phyloP scores from a whole-genome alignment of 208 protist genomes.

The Wallacemonas rigidus region DNA sequence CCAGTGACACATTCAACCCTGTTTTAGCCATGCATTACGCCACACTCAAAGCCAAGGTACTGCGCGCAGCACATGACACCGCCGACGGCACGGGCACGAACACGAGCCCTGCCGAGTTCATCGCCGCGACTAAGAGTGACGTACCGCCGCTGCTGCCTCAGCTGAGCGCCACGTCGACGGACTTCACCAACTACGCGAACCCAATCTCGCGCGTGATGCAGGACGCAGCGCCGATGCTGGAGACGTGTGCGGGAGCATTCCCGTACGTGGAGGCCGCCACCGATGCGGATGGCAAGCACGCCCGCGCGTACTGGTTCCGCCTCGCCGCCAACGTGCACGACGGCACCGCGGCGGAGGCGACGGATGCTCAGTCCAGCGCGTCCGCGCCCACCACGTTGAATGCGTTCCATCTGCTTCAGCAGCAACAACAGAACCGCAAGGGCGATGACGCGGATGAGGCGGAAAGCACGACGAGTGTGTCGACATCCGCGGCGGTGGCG shows the following conservation, averaged over 20 bases:
- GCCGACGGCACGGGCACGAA: neutral
- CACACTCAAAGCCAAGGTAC: slow-evolving; percentile 49
- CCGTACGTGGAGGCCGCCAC: slow-evolving; percentile 32
- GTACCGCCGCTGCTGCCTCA: slow-evolving; percentile 32
- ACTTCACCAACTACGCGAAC: slow-evolving; percentile 42
- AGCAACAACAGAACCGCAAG: neutral
- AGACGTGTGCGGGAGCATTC: slow-evolving; percentile 43
- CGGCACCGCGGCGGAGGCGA: neutral
- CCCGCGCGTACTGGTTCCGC: slow-evolving; percentile 25
- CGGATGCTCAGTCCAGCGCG: neutral
- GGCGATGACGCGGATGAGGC: neutral
- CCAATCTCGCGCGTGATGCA: slow-evolving; percentile 26
- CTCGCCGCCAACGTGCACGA: slow-evolving; percentile 12
- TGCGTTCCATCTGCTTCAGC: slow-evolving; percentile 5
- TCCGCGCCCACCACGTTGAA: slow-evolving; percentile 24
- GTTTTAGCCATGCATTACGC: slow-evolving; percentile 86
- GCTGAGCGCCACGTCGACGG: slow-evolving; percentile 36
- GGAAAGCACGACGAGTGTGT: slow-evolving; percentile 3
- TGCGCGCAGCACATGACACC: neutral
- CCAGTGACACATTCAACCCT: slow-evolving; percentile 86
- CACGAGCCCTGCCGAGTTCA: neutral
- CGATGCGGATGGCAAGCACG: slow-evolving; percentile 15
- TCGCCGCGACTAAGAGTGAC: slow-evolving; percentile 1
- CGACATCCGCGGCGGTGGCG: slow-evolving; percentile 17
- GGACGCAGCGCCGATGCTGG: slow-evolving; percentile 24